Evolutionary conservation across 192 early-diverging fungal genomes (phyloP).

Genomic region (Podila minutissima): DNA sequence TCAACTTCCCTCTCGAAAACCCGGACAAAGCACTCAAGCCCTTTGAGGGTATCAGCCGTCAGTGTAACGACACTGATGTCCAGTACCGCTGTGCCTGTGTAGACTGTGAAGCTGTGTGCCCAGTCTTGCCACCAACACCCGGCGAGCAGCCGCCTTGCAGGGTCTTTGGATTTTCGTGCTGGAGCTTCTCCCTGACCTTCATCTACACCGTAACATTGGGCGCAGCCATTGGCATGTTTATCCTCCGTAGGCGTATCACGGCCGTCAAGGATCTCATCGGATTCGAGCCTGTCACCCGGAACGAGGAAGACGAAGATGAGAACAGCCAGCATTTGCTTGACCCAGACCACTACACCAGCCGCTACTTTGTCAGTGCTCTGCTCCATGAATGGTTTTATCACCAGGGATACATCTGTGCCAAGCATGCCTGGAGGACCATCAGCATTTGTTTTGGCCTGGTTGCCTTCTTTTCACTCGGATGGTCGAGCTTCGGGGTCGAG

Average conservation of each 20-base stretch:
- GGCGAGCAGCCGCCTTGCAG: slow-evolving; percentile 53
- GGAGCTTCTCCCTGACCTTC: slow-evolving; percentile 58
- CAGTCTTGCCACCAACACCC: slow-evolving; percentile 59
- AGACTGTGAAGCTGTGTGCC: slow-evolving; percentile 67
- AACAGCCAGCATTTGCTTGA: slow-evolving; percentile 50
- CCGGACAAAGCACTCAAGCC: slow-evolving; percentile 31
- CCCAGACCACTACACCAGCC: slow-evolving; percentile 55
- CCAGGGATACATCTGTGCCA: slow-evolving; percentile 65
- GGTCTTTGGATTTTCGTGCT: slow-evolving; percentile 60
- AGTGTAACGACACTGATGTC: slow-evolving; percentile 63
- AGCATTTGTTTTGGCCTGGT: slow-evolving; percentile 51
- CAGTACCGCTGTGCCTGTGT: slow-evolving; percentile 68
- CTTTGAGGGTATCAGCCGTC: slow-evolving; percentile 43
- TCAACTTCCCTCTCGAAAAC: slow-evolving; percentile 63
- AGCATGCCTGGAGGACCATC: slow-evolving; percentile 63
- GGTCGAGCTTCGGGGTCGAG: slow-evolving; percentile 63
- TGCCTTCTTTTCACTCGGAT: slow-evolving; percentile 63
- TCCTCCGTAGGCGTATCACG: slow-evolving; percentile 25
- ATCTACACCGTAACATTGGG: slow-evolving; percentile 51
- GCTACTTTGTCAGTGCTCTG: slow-evolving; percentile 59
- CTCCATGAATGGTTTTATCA: slow-evolving; percentile 71
- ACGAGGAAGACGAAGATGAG: slow-evolving; percentile 54
- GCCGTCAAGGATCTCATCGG: slow-evolving; percentile 36
- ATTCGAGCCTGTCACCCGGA: slow-evolving; percentile 57
- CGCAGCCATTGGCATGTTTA: slow-evolving; percentile 30